Conservation (phyloP, 495 filamentous ascomycete species). For the Apodospora peruviana region DNA sequence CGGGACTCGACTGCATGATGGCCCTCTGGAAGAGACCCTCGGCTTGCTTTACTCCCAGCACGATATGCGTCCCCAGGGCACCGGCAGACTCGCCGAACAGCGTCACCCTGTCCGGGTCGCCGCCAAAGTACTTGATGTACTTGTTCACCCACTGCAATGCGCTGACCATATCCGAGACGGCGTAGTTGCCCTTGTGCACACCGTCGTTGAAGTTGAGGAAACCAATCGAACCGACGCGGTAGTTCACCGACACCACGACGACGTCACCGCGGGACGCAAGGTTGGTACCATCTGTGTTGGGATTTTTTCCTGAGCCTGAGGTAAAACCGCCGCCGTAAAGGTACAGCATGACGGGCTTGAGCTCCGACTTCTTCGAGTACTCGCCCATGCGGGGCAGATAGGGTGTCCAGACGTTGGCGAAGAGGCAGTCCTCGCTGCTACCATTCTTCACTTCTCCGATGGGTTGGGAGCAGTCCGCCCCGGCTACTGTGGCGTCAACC, state of each 20-base stretch:
- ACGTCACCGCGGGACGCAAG: constrained; percentile 41
- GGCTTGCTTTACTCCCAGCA: constrained; percentile 33
- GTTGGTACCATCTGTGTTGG: constrained; percentile 37
- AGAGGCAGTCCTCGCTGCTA: constrained; percentile 34
- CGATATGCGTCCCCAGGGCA: constrained; percentile 20
- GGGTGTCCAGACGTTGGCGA: constrained; percentile 37
- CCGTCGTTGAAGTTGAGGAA: constrained; percentile 27
- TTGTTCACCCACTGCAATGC: constrained; percentile 59
- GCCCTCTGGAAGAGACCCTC: constrained; percentile 36
- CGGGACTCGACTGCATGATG: constrained; percentile 35
- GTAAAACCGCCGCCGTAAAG: constrained; percentile 33
- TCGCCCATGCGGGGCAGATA: constrained; percentile 21
- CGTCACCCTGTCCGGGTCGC: constrained; percentile 56
- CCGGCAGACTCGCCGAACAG: constrained; percentile 55
- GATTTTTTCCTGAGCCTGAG: constrained; percentile 28
- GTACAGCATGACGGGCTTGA: constrained; percentile 34
- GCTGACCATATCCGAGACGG: constrained; percentile 21
- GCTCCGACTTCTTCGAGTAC: constrained; percentile 5
- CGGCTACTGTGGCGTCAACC: constrained; percentile 15
- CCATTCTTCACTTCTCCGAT: constrained; percentile 23
- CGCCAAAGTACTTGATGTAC: constrained; percentile 61
- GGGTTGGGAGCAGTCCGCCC: constrained; percentile 29
- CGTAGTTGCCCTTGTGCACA: constrained; percentile 27
- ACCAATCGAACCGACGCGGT: constrained; percentile 21
- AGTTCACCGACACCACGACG: constrained; percentile 35